Evolutionary conservation across 352 stramenopile genomes (phyloP).

Genomic region (Globisporangium mamillatum): DNA sequence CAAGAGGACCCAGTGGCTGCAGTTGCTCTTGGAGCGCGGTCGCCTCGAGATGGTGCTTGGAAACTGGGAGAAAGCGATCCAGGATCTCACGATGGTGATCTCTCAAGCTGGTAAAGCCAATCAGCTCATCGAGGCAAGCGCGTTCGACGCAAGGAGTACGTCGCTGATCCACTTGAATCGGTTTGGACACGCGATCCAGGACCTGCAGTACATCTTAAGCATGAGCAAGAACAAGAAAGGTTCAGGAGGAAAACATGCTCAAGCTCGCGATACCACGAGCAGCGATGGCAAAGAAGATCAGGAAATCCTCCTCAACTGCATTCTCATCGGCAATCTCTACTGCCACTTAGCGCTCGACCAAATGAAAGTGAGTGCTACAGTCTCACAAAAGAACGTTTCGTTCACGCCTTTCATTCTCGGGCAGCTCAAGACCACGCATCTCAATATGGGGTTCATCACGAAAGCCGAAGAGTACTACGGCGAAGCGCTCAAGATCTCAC

Average conservation of each 20-base stretch:
- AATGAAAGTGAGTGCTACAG: slow-evolving; percentile 26
- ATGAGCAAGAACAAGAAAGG: slow-evolving; percentile 21
- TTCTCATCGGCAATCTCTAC: slow-evolving; percentile 58
- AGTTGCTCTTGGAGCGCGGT: slow-evolving; percentile 42
- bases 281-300: slow-evolving; percentile 14
- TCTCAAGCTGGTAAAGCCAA: slow-evolving; percentile 35
- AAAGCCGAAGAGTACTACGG: slow-evolving; percentile 32
- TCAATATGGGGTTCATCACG: slow-evolving; percentile 31
- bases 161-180: slow-evolving; percentile 35
- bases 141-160: slow-evolving; percentile 34
- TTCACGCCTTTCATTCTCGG: slow-evolving; percentile 24
- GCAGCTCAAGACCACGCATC: slow-evolving; percentile 25
- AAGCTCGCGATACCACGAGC: not conserved
- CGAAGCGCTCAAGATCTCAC: slow-evolving; percentile 25
- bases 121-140: slow-evolving; percentile 19
- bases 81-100: slow-evolving; percentile 44
- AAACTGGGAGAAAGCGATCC: slow-evolving; percentile 39
- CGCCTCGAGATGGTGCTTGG: slow-evolving; percentile 33
- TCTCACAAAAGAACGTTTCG: slow-evolving; percentile 23
- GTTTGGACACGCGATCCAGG: slow-evolving; percentile 44
- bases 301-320: slow-evolving; percentile 32
- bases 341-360: slow-evolving; percentile 51
- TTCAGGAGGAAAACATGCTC: not conserved
- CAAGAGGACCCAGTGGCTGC: slow-evolving; percentile 42
- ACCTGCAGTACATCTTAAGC: slow-evolving; percentile 34